phyloP scores from a whole-genome alignment of 768 basidiomycete genomes.

The Lentinula boryana region DNA sequence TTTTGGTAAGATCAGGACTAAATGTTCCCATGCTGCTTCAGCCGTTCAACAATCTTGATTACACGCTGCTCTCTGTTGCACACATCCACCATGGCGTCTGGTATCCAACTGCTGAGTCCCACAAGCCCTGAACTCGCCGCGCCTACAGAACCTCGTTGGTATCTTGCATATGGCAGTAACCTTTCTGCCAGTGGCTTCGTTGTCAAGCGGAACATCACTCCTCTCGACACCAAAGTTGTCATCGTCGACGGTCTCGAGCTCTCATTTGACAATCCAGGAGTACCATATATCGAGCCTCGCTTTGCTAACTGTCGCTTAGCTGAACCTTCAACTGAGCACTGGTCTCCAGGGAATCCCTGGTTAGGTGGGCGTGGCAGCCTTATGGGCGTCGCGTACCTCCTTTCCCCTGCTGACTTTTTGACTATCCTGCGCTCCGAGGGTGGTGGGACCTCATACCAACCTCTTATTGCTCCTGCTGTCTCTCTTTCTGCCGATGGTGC shows the following conservation, averaged over 20 bases:
- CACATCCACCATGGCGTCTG: conserved; percentile 4
- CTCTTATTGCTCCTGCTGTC: not conserved
- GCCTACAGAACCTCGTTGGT: conserved; percentile 6
- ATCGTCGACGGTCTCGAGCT: conserved; percentile 3
- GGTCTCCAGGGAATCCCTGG: conserved; percentile 4
- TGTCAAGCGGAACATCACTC: conserved; percentile 7
- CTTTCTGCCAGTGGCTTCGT: conserved; percentile 7
- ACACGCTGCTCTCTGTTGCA: not conserved
- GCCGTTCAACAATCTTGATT: not conserved
- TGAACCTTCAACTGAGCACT: not conserved
- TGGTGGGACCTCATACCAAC: conserved; percentile 6
- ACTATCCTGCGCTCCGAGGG: conserved; percentile 7
- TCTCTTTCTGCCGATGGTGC: not conserved
- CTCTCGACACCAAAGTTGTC: conserved; percentile 5
- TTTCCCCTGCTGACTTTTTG: conserved; percentile 2
- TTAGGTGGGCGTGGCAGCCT: not conserved
- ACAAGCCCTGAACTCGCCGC: not conserved
- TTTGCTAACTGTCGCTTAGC: conserved; percentile 6
- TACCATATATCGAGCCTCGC: conserved; percentile 6
- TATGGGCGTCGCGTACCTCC: conserved; percentile 9
- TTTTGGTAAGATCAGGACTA: no score
- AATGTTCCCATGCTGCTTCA: not conserved
- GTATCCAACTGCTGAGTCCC: conserved; percentile 1
- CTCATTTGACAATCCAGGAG: conserved; percentile 8
- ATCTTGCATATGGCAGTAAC: conserved; percentile 9